Evolutionary conservation across 2,329 filamentous ascomycete species (phyloP).

Genomic region (Xylariaceae sp.): DNA sequence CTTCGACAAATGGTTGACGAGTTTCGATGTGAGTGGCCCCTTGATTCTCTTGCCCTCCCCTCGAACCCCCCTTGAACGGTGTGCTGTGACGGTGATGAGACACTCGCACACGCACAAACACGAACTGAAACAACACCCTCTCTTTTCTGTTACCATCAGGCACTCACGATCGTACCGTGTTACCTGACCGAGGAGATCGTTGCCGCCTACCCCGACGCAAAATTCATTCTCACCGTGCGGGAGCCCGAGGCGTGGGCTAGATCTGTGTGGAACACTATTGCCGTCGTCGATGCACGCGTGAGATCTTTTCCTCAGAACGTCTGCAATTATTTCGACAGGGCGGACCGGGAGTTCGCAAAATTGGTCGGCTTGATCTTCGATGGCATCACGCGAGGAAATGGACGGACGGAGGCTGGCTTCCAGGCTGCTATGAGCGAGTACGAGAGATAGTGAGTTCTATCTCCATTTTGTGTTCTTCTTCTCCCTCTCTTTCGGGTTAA

Average conservation of each 20-base stretch:
- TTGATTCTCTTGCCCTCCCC: background rate
- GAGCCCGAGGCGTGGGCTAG: constrained; percentile 9
- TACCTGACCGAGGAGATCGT: constrained; percentile 14
- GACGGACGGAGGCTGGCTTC: constrained; percentile 8
- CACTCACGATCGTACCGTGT: constrained; percentile 11
- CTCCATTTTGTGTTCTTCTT: background rate
- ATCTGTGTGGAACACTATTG: constrained; percentile 10
- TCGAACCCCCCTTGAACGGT: background rate
- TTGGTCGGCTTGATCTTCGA: constrained; percentile 6
- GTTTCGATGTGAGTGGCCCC: constrained; percentile 11
- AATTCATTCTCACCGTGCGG: constrained; percentile 12
- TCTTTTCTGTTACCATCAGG: background rate
- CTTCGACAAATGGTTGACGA: constrained; percentile 15
- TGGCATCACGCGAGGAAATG: constrained; percentile 3
- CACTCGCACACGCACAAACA: background rate
- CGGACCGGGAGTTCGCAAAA: constrained; percentile 2
- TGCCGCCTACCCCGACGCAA: constrained; percentile 12
- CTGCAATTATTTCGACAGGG: constrained; percentile 7
- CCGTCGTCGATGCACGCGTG: background rate
- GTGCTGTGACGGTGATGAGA: background rate
- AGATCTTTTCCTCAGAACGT: constrained; percentile 1
- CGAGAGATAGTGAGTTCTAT: constrained; percentile 6
- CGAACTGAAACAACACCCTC: background rate
- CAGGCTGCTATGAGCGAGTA: constrained; percentile 5
- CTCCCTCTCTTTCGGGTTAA: background rate